Conservation (phyloP, 768 basidiomycete species). For the Sutorius australiensis region DNA sequence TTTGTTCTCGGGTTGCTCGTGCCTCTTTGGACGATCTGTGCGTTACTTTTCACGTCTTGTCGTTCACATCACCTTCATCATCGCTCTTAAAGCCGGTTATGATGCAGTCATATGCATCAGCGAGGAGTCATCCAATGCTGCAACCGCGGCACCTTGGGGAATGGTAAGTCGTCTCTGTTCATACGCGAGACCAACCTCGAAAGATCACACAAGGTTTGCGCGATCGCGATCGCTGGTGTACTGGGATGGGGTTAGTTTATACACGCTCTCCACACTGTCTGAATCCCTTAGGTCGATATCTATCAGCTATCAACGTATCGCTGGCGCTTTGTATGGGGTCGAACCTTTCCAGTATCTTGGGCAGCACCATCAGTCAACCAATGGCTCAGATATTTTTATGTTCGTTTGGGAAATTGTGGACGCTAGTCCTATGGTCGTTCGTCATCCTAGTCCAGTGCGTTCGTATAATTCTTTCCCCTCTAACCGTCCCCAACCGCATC, state of each 20-base stretch:
- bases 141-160: conserved; percentile 51
- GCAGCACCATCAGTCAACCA: conserved; percentile 34
- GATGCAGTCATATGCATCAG: conserved; percentile 50
- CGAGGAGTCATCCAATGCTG: conserved; percentile 52
- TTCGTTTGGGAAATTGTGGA: conserved; percentile 39
- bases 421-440: conserved; percentile 50
- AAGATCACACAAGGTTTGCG: conserved; percentile 18
- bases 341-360: conserved; percentile 38
- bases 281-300: background rate
- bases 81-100: conserved; percentile 33
- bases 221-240: conserved; percentile 42
- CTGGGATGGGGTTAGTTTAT: conserved; percentile 39
- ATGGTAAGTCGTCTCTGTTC: conserved; percentile 35
- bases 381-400: conserved; percentile 40
- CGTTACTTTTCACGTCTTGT: background rate
- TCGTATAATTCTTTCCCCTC: background rate
- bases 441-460: conserved; percentile 45
- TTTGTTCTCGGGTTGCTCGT: conserved; percentile 47
- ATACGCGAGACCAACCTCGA: background rate
- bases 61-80: background rate
- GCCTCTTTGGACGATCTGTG: conserved; percentile 44
- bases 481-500: background rate
- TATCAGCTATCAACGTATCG: conserved; percentile 45
- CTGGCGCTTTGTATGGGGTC: conserved; percentile 57
- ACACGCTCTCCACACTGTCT: background rate